Conservation (phyloP, 768 basidiomycete genomes). For the Tulasnella sp. region DNA sequence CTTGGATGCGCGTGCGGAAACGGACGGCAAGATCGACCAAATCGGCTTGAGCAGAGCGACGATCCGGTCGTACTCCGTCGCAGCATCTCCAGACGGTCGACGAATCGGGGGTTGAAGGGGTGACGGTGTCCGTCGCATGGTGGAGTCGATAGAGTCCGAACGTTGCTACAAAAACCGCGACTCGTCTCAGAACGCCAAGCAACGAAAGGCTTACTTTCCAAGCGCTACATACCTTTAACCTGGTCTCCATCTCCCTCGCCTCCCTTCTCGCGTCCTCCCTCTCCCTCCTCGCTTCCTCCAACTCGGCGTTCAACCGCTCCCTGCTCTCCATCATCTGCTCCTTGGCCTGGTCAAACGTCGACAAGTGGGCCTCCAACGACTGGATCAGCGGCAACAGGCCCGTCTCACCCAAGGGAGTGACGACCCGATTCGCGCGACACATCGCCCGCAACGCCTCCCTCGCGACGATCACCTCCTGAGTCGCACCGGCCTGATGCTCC, state of each 20-base stretch:
- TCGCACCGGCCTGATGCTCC: conserved; percentile 36
- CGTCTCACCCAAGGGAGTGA: conserved; percentile 3
- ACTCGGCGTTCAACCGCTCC: conserved; percentile 48
- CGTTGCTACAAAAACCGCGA: not conserved
- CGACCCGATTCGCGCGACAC: conserved; percentile 50
- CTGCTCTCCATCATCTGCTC: conserved; percentile 52
- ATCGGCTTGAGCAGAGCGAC: conserved; percentile 63
- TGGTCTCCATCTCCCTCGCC: conserved; percentile 42
- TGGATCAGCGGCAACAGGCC: conserved; percentile 44
- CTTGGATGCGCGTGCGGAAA: conserved; percentile 72
- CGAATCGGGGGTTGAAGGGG: conserved; percentile 21
- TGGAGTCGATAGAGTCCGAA: not conserved
- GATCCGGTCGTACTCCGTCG: conserved; percentile 36
- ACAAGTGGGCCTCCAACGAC: conserved; percentile 53
- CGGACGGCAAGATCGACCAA: conserved; percentile 80
- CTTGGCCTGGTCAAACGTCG: conserved; percentile 47
- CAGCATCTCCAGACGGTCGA: conserved; percentile 9
- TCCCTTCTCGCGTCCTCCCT: conserved; percentile 51
- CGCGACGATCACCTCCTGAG: conserved; percentile 52
- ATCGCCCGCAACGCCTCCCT: conserved; percentile 49
- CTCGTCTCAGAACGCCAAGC: not conserved
- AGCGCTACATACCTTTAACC: conserved; percentile 40
- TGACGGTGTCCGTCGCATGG: not conserved
- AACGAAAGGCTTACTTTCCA: not conserved
- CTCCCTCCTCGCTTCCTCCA: conserved; percentile 54